These are phyloP conservation scores for Dictyostelium firmibasis DNA, from an alignment of 78 protist species.

Conservation along the genomic window DNA sequence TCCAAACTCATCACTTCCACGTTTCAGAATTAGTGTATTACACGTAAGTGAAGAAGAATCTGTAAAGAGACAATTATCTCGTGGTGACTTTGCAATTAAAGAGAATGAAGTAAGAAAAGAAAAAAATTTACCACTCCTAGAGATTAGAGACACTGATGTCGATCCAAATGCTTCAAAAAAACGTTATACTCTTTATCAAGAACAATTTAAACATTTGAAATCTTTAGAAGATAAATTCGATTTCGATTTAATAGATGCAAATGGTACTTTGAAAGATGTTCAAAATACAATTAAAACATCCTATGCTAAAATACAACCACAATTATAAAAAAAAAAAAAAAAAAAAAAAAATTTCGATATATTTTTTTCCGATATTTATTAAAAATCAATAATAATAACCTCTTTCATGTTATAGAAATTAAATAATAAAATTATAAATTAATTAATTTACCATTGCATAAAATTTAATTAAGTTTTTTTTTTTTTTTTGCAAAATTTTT, in stretches of 20 bases:
- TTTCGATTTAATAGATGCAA: conserved; percentile 58
- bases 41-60: conserved; percentile 56
- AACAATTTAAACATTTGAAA: conserved; percentile 3
- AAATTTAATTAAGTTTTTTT: too few relatives aligned
- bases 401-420: too few relatives aligned
- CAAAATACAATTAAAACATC: not conserved
- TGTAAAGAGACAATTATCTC: conserved; percentile 18
- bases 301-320: not conserved
- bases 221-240: conserved; percentile 10
- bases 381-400: not conserved
- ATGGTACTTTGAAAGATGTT: conserved; percentile 27
- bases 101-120: conserved; percentile 11
- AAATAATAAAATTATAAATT: too few relatives aligned
- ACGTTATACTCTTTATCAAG: conserved; percentile 30
- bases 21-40: conserved; percentile 37
- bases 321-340: not conserved
- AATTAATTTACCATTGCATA: too few relatives aligned
- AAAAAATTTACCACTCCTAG: not conserved
- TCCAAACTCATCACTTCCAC: conserved; percentile 33
- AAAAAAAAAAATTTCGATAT: not conserved
- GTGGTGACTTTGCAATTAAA: conserved; percentile 24
- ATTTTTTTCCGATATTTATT: not conserved
- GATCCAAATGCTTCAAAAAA: conserved; percentile 53
- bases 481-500: not conserved
- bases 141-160: conserved; percentile 51